A percentile compares a stretch with the other conserved stretches of the same genome.
Evolutionary conservation across 352 stramenopile species (phyloP).

Genomic region (Phytophthora lateralis): DNA sequence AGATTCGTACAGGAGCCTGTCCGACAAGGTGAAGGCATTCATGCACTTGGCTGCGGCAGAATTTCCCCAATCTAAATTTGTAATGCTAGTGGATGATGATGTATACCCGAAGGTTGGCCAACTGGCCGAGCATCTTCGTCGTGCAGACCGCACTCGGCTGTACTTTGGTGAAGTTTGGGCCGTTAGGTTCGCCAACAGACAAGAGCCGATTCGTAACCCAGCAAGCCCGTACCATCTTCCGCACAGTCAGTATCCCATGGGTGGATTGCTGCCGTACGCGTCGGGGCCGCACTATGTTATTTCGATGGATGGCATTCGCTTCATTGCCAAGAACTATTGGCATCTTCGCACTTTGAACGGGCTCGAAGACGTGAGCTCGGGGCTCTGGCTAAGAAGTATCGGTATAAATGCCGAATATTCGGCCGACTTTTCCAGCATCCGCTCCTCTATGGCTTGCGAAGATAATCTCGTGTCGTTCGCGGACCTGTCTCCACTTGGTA

Average conservation of each 20-base stretch:
- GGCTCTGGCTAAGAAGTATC: slow-evolving; percentile 54
- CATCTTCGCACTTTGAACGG: slow-evolving; percentile 39
- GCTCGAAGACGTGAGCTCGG: slow-evolving; percentile 70
- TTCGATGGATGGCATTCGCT: slow-evolving; percentile 49
- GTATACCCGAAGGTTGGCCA: slow-evolving; percentile 52
- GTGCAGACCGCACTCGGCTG: not conserved
- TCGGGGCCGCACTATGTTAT: slow-evolving; percentile 57
- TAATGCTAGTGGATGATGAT: slow-evolving; percentile 67
- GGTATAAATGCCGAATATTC: slow-evolving; percentile 41
- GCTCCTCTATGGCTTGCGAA: slow-evolving; percentile 25
- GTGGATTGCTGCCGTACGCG: slow-evolving; percentile 42
- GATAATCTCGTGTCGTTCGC: slow-evolving; percentile 48
- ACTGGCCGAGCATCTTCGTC: slow-evolving; percentile 13
- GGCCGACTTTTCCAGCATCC: slow-evolving; percentile 19
- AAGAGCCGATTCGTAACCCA: slow-evolving; percentile 36
- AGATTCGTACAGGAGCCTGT: slow-evolving; percentile 54
- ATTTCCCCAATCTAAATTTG: slow-evolving; percentile 35
- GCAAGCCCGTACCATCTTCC: slow-evolving; percentile 40
- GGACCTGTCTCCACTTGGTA: slow-evolving; percentile 45
- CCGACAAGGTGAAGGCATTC: slow-evolving; percentile 67
- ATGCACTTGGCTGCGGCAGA: slow-evolving; percentile 40
- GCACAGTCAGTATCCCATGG: slow-evolving; percentile 38
- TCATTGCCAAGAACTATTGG: slow-evolving; percentile 48
- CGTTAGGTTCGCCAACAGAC: slow-evolving; percentile 17
- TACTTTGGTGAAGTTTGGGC: slow-evolving; percentile 35